Conservation (phyloP, 495 filamentous ascomycete species). For the Gamarada debralockiae region DNA sequence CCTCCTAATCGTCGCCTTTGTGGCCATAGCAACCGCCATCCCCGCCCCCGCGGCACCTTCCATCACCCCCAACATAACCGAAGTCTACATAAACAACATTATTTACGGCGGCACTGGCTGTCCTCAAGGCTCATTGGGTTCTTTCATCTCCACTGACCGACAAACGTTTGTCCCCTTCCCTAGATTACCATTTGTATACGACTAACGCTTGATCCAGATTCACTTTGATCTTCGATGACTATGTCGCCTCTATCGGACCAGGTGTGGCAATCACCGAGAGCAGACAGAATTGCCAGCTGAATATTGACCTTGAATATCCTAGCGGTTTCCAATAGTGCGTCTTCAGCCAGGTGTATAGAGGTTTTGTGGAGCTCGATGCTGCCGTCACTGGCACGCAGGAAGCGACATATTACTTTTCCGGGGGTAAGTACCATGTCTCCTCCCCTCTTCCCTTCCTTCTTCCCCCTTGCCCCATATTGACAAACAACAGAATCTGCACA, state of each 20-base stretch:
- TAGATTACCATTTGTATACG: too few species aligned
- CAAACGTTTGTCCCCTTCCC: conserved; percentile 12
- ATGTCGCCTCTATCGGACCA: conserved; percentile 40
- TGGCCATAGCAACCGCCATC: conserved; percentile 9
- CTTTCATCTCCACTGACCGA: conserved; percentile 14
- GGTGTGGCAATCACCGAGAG: conserved; percentile 30
- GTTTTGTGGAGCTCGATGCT: conserved; percentile 5
- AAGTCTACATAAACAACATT: conserved; percentile 20
- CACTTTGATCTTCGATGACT: conserved; percentile 44
- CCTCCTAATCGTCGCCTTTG: conserved; percentile 7
- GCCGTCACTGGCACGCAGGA: conserved; percentile 20
- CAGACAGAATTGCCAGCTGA: conserved; percentile 44
- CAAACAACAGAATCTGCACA: conserved; percentile 32
- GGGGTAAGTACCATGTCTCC: too few species aligned
- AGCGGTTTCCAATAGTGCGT: conserved; percentile 36
- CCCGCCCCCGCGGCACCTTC: too few species aligned
- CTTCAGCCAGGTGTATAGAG: conserved; percentile 6
- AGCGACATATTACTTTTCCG: conserved; percentile 34
- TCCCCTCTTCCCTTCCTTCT: too few species aligned
- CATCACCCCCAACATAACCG: background rate
- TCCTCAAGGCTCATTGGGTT: conserved; percentile 12
- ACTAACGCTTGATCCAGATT: too few species aligned
- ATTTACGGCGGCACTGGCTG: conserved; percentile 23
- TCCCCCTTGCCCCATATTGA: conserved; percentile 24
- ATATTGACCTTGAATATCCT: conserved; percentile 40